Evolutionary conservation across 2,329 filamentous ascomycete species (phyloP).

Genomic region (Penicillium sp.): DNA sequence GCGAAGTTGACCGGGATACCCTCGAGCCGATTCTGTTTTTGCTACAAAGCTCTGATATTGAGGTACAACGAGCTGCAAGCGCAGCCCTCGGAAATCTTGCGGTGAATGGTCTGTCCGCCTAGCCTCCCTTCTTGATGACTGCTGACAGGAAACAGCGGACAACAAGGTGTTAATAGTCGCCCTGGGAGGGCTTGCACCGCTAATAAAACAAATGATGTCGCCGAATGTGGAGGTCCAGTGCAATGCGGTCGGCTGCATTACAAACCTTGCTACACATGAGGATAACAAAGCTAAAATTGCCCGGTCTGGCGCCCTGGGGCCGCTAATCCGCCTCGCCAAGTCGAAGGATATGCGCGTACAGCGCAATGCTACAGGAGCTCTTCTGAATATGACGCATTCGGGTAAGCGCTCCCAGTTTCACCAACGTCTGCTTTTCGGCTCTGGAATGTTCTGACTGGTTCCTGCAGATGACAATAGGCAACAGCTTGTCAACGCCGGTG

Average conservation of each 20-base stretch:
- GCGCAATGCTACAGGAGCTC: slow-evolving; percentile 91
- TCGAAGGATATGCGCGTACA: slow-evolving; percentile 99
- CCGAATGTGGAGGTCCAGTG: slow-evolving; percentile 98
- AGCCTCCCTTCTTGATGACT: slow-evolving; percentile 21
- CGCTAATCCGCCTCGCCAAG: slow-evolving; percentile 88
- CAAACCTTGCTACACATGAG: slow-evolving; percentile 95
- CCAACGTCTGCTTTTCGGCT: background rate
- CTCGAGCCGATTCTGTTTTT: slow-evolving; percentile 95
- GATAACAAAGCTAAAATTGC: slow-evolving; percentile 99
- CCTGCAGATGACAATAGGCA: slow-evolving; percentile 89
- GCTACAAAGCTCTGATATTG: slow-evolving; percentile 92
- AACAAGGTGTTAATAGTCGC: slow-evolving; percentile 98
- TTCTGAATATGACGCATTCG: slow-evolving; percentile 99
- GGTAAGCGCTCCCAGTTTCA: slow-evolving; percentile 61
- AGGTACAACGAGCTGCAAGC: slow-evolving; percentile 95
- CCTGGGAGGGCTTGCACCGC: slow-evolving; percentile 83
- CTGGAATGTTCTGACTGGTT: slow-evolving; percentile 27
- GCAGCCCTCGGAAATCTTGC: slow-evolving; percentile 94
- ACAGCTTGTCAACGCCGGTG: slow-evolving; percentile 94
- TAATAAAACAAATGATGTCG: slow-evolving; percentile 98
- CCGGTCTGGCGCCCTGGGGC: slow-evolving; percentile 87
- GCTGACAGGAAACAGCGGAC: slow-evolving; percentile 72
- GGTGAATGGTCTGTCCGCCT: slow-evolving; percentile 75
- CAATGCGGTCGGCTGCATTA: slow-evolving; percentile 98
- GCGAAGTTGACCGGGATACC: slow-evolving; percentile 92